Evolutionary conservation across 805 yeast genomes (phyloP).

Genomic region (Ogataea sp.): DNA sequence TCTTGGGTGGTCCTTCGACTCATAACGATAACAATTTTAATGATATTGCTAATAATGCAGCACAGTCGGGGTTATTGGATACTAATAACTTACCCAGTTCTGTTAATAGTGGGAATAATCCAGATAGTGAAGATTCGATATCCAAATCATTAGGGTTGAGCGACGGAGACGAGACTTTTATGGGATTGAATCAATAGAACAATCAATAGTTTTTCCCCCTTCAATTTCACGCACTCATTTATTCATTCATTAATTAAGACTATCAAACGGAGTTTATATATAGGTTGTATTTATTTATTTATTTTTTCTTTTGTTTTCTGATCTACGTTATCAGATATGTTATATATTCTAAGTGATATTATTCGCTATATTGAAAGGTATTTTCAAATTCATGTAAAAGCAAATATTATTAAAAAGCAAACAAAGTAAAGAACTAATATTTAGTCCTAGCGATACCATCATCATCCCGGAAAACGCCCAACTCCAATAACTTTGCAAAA

Average conservation of each 20-base stretch:
- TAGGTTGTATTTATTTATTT: no score
- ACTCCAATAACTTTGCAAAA: conserved; percentile 54
- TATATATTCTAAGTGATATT: no score
- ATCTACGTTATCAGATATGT: no score
- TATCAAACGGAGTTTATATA: no score
- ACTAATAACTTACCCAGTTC: conserved; percentile 52
- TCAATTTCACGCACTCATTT: not conserved
- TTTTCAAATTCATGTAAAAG: not conserved
- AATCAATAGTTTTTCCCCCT: not conserved
- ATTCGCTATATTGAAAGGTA: no score
- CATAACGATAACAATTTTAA: conserved; percentile 25
- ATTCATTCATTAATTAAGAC: no score
- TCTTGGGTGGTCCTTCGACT: conserved; percentile 55
- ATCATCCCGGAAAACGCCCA: conserved; percentile 28
- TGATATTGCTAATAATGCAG: conserved; percentile 36
- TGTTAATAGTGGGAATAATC: conserved; percentile 12
- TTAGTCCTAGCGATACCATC: conserved; percentile 25
- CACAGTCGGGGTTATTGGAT: conserved; percentile 39
- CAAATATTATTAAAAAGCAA: not conserved
- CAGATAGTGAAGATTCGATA: conserved; percentile 10
- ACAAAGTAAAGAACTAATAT: conserved; percentile 4
- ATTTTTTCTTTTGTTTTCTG: no score
- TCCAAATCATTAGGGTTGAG: conserved; percentile 39
- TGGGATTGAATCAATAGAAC: conserved; percentile 5
- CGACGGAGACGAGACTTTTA: conserved; percentile 28